Evolutionary conservation across 1,139 yeast genomes (phyloP).

Genomic region (Yamadazyma songkhlaensis): DNA sequence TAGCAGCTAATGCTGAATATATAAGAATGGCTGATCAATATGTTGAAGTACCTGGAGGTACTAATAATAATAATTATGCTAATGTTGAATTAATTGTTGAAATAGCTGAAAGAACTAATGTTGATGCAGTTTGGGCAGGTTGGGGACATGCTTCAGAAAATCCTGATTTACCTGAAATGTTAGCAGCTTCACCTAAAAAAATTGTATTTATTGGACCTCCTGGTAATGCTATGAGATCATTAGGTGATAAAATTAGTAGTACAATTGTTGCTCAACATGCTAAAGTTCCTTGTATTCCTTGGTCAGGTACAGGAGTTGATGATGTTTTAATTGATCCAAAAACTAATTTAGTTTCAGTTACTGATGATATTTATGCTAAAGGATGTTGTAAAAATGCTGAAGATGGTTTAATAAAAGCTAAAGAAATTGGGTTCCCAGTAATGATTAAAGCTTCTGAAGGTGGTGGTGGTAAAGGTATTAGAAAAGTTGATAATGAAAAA

Average conservation of each 20-base stretch:
- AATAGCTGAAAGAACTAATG: slow-evolving; percentile 93
- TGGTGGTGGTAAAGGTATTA: slow-evolving; percentile 98
- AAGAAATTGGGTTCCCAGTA: slow-evolving; percentile 87
- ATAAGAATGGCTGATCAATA: slow-evolving; percentile 99
- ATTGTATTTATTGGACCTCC: slow-evolving; percentile 94
- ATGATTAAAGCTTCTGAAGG: slow-evolving; percentile 98
- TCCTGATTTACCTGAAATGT: slow-evolving; percentile 87
- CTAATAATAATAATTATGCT: slow-evolving; percentile 96
- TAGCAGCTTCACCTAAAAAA: slow-evolving; percentile 86
- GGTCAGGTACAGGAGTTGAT: slow-evolving; percentile 98
- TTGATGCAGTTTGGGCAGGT: slow-evolving; percentile 99
- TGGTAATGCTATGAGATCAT: slow-evolving; percentile 98
- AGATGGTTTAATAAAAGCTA: slow-evolving; percentile 84
- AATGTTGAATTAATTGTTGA: slow-evolving; percentile 96
- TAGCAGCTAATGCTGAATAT: slow-evolving; percentile 95
- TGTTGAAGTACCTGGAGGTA: slow-evolving; percentile 98
- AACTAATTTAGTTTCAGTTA: slow-evolving; percentile 83
- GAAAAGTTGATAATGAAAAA: slow-evolving; percentile 80
- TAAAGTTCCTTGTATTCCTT: slow-evolving; percentile 95
- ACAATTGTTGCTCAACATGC: slow-evolving; percentile 99
- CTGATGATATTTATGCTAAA: slow-evolving; percentile 74
- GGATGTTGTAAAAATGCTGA: slow-evolving; percentile 88
- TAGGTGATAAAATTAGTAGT: slow-evolving; percentile 96
- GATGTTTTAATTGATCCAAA: slow-evolving; percentile 64
- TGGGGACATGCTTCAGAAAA: slow-evolving; percentile 99